Conservation (phyloP, 352 stramenopile species). For the Pythium insidiosum region DNA sequence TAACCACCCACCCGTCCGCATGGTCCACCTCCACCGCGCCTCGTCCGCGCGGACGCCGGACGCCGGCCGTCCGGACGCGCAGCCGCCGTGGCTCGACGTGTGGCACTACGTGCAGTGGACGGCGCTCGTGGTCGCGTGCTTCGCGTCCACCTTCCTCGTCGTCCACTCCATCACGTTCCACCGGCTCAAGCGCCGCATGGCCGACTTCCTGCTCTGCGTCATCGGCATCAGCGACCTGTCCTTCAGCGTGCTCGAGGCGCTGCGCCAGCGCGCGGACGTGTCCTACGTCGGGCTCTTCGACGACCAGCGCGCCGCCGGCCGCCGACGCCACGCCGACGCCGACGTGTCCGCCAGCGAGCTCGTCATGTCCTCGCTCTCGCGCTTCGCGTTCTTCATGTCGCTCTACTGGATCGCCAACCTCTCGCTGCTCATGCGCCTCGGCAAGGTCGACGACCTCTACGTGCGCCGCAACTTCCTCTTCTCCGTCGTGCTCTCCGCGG, state of each 20-base stretch:
- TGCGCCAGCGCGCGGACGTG: constrained; percentile 30
- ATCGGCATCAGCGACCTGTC: constrained; percentile 51
- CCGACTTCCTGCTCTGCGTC: constrained; percentile 56
- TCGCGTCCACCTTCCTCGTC: constrained; percentile 42
- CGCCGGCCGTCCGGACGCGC: neutral
- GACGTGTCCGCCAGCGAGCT: constrained; percentile 10
- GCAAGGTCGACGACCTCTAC: constrained; percentile 44
- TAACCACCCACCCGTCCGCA: neutral
- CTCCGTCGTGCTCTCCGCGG: constrained; percentile 30
- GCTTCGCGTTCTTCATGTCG: constrained; percentile 70
- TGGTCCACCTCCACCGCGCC: neutral
- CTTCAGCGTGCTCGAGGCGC: constrained; percentile 38
- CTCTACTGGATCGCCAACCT: constrained; percentile 65
- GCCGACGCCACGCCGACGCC: neutral
- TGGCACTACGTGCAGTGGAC: constrained; percentile 48
- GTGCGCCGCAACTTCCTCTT: constrained; percentile 34
- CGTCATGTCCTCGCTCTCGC: constrained; percentile 30
- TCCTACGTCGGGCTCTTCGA: constrained; percentile 41
- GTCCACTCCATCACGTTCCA: constrained; percentile 52
- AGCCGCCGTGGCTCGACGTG: constrained; percentile 31
- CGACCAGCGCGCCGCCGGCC: neutral
- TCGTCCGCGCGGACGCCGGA: neutral
- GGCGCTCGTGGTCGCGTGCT: constrained; percentile 24
- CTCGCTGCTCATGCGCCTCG: constrained; percentile 59
- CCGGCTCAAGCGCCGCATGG: constrained; percentile 53